Percentiles rank a stretch among this genome's conserved stretches.
phyloP scores from a whole-genome alignment of 2,329 filamentous ascomycete genomes.

The Blastomyces percursus region DNA sequence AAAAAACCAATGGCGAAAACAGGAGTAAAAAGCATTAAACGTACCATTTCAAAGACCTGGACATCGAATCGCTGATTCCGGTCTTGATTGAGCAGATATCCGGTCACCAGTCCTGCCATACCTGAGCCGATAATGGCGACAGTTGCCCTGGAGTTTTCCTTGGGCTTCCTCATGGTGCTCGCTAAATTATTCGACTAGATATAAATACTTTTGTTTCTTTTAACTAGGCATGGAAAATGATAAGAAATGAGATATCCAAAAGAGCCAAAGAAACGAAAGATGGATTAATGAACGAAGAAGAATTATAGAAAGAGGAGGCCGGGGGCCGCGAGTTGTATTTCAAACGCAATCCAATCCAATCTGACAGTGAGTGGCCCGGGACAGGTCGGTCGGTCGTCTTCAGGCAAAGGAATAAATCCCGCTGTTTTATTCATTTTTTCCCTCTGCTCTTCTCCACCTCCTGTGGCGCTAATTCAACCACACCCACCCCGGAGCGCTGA shows the following conservation, averaged over 20 bases:
- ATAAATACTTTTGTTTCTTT: background rate
- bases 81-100: constrained; percentile 37
- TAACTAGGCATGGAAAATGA: background rate
- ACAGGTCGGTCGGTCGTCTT: background rate
- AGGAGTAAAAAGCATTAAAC: constrained; percentile 5
- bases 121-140: constrained; percentile 41
- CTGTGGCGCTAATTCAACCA: background rate
- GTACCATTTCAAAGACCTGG: constrained; percentile 38
- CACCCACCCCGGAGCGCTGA: background rate
- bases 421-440: background rate
- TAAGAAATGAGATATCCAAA: background rate
- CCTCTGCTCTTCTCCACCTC: background rate
- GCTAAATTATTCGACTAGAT: background rate
- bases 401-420: background rate
- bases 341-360: background rate
- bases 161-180: background rate
- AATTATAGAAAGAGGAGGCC: background rate
- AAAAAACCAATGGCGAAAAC: background rate
- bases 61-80: constrained; percentile 32
- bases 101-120: constrained; percentile 40
- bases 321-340: background rate
- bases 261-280: background rate
- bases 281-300: background rate
- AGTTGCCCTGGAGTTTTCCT: constrained; percentile 12
- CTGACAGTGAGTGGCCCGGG: background rate